Evolutionary conservation across 495 filamentous ascomycete species (phyloP), one percentile per base, ranked within the genome.

Genomic region (Chaetomidium leptoderma): DNA sequence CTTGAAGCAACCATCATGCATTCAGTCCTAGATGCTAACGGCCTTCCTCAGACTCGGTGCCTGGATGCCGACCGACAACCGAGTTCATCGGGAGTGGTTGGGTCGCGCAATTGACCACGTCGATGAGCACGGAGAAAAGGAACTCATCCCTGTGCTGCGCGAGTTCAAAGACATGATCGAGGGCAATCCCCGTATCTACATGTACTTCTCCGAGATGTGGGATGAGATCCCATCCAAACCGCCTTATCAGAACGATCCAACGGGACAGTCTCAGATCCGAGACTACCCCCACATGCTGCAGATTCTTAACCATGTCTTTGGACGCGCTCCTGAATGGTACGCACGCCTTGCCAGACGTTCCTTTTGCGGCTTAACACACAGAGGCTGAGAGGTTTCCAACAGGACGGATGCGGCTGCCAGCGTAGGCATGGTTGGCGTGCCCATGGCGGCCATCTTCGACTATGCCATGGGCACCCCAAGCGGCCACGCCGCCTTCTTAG

Each of bases 401-500:
- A 58, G 55, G 83, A 83, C 72, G 24, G 78, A 76, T 36, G 68
- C 74, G 10, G 76, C 71, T 0, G 74, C 69, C 30, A 72, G 78
- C 0, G 79, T 83, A 0, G 84, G 83, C 7, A 76, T 88, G 62
- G 82, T 89, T 24, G 86, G 87, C 0, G 72, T 87, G 1, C 87
- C 87, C 3, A 81, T 89, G 67, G 80, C 78, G 47, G 85, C 85
- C 4, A 76, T 89, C 23, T 79, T 90, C 14, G 85, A 89, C 64
- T 89, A 86, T 75, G 83, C 84, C 5, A 88, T 89, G 84, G 84
- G 81, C 11, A 90, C 87, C 0, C 76, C 80, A 0, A 82, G 77
- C 48, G 87, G 87, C 0, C 82, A 82, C 55, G 83, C 84, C 0
- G 81, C 81, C 1, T 91, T 89, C 66, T 66, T 87, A 0, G 78